Base-by-base conservation (phyloP, 805 yeast species). In the Starmerella khaoyaiensis region DNA sequence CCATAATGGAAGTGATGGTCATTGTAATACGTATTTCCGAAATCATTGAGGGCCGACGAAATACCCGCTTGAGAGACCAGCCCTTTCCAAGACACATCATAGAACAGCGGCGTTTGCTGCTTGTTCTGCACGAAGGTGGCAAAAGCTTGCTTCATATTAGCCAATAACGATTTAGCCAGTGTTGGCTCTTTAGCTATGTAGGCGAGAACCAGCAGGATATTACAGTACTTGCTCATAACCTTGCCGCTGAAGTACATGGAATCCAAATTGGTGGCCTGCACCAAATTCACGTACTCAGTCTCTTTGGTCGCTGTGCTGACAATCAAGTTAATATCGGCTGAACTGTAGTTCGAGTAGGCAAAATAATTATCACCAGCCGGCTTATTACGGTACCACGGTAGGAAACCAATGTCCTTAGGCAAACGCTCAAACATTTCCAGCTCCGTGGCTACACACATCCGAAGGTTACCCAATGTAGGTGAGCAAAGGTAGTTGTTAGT, bases 191-290 rank as follows among this genome's bases (percentile, higher is more conserved):
- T 56, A 36, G 87, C 56, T 14, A 87, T 67, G 44, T 65, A 73
- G 39, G 79, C 74, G 21, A 76, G 71, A 8, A 75, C 81, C 45
- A 79, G 79, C 16, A 84, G 65, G 33, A 87, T 70, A 65, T 78
- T 77, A 0, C 97, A 95, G 58, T 76, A 90, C 60, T 86, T 87
- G 46, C 83, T 94, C 40, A 86, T 61, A 19, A 74, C 69, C 55
- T 90, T 87, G 14, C 97, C 98, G 4, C 93, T 69, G 24, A 80
- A 76, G 60, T 87, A 87, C 90, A 84, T 86, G 1, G 95, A 82
- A 45, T 80, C 80, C 20, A 76, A 62, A 51, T 79, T 64, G 17
- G 78, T 69, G 55, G 67, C 68, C 5, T 62, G 64, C 3, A 60
- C 60, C 16, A 78, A 64, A 46, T 77, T 49, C 4, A 45, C 78